Conservation (phyloP, 805 yeast genomes). For the Jamesozyma lodderae region DNA sequence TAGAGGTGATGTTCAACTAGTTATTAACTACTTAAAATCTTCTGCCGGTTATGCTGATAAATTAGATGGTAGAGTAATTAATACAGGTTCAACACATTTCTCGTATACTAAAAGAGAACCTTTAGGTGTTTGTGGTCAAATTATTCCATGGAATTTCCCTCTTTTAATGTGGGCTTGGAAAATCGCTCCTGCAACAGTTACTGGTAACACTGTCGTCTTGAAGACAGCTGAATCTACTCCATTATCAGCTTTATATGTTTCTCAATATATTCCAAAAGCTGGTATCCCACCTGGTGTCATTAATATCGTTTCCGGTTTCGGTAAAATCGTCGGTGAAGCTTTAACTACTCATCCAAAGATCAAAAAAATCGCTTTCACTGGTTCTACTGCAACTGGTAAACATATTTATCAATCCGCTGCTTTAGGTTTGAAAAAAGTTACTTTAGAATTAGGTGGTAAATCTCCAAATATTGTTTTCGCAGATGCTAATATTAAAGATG, state of each 20-base stretch:
- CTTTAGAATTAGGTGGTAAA: conserved; percentile 84
- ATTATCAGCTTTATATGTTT: conserved; percentile 64
- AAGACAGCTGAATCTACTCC: conserved; percentile 89
- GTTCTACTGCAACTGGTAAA: conserved; percentile 78
- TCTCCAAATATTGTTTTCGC: conserved; percentile 77
- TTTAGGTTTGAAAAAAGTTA: conserved; percentile 65
- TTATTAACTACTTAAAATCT: conserved; percentile 64
- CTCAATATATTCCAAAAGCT: conserved; percentile 57
- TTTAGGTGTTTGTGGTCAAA: conserved; percentile 80
- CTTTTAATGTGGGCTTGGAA: conserved; percentile 82
- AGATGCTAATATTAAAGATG: conserved; percentile 59
- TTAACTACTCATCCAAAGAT: conserved; percentile 61
- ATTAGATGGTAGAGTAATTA: conserved; percentile 47
- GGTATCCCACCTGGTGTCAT: conserved; percentile 79
- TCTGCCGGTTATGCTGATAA: conserved; percentile 81
- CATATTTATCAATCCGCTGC: conserved; percentile 66
- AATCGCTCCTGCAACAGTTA: conserved; percentile 75
- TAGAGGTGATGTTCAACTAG: conserved; percentile 65
- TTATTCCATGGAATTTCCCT: conserved; percentile 93
- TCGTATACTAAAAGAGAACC: conserved; percentile 71
- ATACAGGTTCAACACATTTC: conserved; percentile 56
- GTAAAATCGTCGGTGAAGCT: conserved; percentile 65
- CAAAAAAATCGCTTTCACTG: conserved; percentile 79
- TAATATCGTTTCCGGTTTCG: conserved; percentile 72
- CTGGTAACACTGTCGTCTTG: conserved; percentile 77